Evolutionary conservation across 2,329 filamentous ascomycete genomes (phyloP).

Genomic region (Ascochyta fabae): DNA sequence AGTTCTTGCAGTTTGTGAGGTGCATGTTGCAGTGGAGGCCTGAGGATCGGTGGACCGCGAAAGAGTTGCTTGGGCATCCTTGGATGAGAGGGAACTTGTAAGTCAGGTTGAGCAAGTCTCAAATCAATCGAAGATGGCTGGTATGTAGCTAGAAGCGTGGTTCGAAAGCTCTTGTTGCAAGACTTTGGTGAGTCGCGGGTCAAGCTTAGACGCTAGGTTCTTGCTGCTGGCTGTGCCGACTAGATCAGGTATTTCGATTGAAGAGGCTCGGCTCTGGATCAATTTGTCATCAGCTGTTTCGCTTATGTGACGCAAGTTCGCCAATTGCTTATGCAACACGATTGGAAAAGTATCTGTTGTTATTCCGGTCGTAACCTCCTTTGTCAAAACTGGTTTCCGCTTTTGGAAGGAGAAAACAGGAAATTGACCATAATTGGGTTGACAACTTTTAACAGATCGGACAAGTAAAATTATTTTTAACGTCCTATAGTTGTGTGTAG

Average conservation of each 20-base stretch:
- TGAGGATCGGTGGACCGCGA: slow-evolving; percentile 36
- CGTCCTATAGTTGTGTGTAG: no score
- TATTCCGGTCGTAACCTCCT: not conserved
- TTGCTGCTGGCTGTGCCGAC: not conserved
- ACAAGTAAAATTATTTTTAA: not conserved
- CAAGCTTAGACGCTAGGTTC: not conserved
- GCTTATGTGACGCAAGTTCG: not conserved
- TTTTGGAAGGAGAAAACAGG: not conserved
- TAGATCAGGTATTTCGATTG: not conserved
- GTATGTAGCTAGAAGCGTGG: slow-evolving; percentile 12
- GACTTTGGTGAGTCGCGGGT: slow-evolving; percentile 1
- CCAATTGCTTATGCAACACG: not conserved
- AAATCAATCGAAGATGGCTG: slow-evolving; percentile 8
- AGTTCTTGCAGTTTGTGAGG: slow-evolving; percentile 42
- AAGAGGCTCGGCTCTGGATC: not conserved
- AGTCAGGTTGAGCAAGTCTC: slow-evolving; percentile 12
- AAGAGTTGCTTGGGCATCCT: slow-evolving; percentile 21
- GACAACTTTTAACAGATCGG: not conserved
- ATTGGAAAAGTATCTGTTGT: not conserved
- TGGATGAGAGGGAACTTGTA: slow-evolving; percentile 17
- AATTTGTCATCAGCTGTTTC: not conserved
- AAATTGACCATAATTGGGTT: not conserved
- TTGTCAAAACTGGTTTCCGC: not conserved
- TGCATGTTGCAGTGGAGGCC: slow-evolving; percentile 49
- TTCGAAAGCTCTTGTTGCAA: slow-evolving; percentile 6